These are phyloP conservation scores for Xylariomycetidae sp. DNA, from an alignment of 2,329 filamentous ascomycete species.

Conservation along the genomic window DNA sequence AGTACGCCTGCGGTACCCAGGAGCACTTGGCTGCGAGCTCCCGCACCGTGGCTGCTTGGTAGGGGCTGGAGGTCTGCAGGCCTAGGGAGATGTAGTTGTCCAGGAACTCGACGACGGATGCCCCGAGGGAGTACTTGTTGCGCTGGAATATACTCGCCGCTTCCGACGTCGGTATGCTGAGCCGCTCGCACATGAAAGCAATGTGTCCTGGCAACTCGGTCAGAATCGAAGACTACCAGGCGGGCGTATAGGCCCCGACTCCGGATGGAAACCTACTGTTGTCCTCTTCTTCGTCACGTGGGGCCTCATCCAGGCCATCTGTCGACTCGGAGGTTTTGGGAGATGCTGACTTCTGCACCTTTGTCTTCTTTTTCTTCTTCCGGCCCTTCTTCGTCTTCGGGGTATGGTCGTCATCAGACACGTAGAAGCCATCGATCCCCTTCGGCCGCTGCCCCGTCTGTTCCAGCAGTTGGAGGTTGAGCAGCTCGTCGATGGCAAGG, in stretches of 20 bases:
- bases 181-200: slow-evolving; percentile 36
- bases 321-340: slow-evolving; percentile 5
- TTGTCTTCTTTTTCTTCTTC: slow-evolving; percentile 25
- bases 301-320: slow-evolving; percentile 6
- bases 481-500: slow-evolving; percentile 68
- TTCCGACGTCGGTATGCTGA: slow-evolving; percentile 35
- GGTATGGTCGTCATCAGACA: slow-evolving; percentile 39
- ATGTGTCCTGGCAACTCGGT: no score
- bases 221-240: no score
- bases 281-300: slow-evolving; percentile 7
- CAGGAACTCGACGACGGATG: slow-evolving; percentile 36
- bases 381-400: slow-evolving; percentile 34
- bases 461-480: slow-evolving; percentile 73
- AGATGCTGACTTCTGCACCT: slow-evolving; percentile 9
- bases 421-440: slow-evolving; percentile 77
- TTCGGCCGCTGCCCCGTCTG: slow-evolving; percentile 58
- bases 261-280: slow-evolving; percentile 17
- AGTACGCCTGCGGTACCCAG: slow-evolving; percentile 37
- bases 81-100: slow-evolving; percentile 36
- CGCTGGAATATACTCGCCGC: slow-evolving; percentile 35
- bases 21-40: slow-evolving; percentile 28
- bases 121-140: slow-evolving; percentile 30
- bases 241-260: no score
- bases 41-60: slow-evolving; percentile 25
- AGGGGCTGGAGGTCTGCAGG: slow-evolving; percentile 26